A percentile compares a stretch with the other conserved stretches of the same genome.
Conservation (phyloP, 148 eudicot species). For the Arctostaphylos glauca region DNA sequence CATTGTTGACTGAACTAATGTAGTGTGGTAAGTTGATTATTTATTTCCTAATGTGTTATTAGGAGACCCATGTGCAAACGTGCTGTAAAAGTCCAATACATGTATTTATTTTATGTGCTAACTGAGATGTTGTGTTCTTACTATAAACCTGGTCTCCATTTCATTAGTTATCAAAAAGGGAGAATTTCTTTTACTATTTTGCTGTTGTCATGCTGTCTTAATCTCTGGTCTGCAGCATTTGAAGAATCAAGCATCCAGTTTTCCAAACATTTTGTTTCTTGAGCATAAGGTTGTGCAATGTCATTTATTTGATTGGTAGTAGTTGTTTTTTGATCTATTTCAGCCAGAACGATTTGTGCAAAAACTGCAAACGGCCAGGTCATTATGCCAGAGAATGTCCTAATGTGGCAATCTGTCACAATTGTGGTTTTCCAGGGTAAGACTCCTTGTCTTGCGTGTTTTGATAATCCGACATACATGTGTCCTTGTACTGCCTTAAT, state of each 20-base stretch:
- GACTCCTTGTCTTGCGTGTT: constrained; percentile 8
- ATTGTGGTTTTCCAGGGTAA: constrained; percentile 89
- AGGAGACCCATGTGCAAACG: no score
- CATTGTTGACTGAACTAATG: no score
- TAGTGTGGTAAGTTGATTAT: no score
- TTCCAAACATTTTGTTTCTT: neutral
- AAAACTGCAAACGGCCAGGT: constrained; percentile 81
- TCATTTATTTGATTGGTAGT: neutral
- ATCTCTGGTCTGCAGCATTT: constrained; percentile 1
- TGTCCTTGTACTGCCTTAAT: no score
- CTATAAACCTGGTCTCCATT: neutral
- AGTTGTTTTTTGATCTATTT: constrained; percentile 23
- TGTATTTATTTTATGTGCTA: no score
- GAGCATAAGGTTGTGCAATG: neutral
- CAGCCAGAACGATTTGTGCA: constrained; percentile 68
- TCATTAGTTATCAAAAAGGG: neutral
- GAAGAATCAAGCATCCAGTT: neutral
- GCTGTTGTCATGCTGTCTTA: neutral
- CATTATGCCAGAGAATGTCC: constrained; percentile 87
- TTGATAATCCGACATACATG: no score
- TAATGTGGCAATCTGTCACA: constrained; percentile 78
- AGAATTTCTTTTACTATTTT: neutral
- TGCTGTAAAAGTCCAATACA: neutral
- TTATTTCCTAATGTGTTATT: no score
- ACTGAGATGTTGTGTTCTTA: neutral